Evolutionary conservation across 108 stramenopile genomes (phyloP), one percentile per base, ranked within the genome.

Genomic region (Cyclotella sp.): DNA sequence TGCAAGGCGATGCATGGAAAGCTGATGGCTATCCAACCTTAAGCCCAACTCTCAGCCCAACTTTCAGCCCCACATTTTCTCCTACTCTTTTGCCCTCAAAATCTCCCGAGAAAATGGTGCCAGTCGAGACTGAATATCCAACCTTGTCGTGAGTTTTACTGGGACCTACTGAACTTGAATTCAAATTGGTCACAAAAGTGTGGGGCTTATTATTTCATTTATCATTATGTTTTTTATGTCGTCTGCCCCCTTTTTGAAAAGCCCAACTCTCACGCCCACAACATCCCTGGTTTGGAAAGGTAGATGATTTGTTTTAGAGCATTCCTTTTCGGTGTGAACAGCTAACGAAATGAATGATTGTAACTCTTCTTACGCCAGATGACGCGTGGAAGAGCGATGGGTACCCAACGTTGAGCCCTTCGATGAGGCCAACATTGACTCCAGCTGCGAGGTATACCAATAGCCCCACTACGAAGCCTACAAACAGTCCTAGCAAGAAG

Each of bases 1-100:
- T 39, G 6, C 18, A 19, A 62, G 61, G 61, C 0, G 61, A 62
- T 62, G 29, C 61, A 42, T 62, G 61, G 61, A n/a, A 62, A 39
- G 19, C n/a, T 13, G 61, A 62, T 40, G 61, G 61, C 15, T 42
- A 40, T 42, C 61, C 39, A 11, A 40, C 61, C 40, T 40, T 62
- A 3, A 62, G 61, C 40, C 61, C 61, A 40, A 62, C 39, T 6
- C 24, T 55, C 11, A 55, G 11, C 19, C 61, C 39, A 11, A 40
- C 61, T 18, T 40, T 62, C 14, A 62, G 61, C 40, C 61, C 61
- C 10, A 62, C 39, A 24, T 24, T 55, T 21, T 22, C n/a, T 12
- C 61, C 61, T 55, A 55, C 55, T 3, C 47, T 49, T 3, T 49
- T n/a, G 15, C 47, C 47, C 15, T 49, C 47, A 49, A n/a, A 9